Evolutionary conservation across 1,284 basidiomycete species (phyloP).

Genomic region (Gymnopus androsaceus): DNA sequence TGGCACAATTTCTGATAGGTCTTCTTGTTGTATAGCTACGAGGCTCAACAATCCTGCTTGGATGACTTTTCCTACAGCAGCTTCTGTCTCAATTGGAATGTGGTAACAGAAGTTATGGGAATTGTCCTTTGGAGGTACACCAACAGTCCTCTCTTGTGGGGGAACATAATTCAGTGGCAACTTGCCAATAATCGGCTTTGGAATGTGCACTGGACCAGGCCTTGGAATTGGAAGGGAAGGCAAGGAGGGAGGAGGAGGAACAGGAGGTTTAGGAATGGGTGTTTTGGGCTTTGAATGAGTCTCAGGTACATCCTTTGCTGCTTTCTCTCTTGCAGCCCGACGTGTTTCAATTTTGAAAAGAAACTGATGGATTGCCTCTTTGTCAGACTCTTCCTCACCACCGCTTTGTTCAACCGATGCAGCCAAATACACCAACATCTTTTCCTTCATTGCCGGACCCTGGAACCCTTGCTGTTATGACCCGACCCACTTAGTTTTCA

Average conservation of each 20-base stretch:
- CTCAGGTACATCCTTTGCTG: too few relatives aligned
- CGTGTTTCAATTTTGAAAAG: neutral
- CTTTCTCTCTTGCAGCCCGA: neutral
- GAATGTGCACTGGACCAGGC: neutral
- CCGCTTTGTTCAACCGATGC: too few relatives aligned
- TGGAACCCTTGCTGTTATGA: too few relatives aligned
- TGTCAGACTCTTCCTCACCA: too few relatives aligned
- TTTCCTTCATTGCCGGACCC: neutral
- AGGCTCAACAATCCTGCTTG: too few relatives aligned
- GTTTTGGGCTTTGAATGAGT: neutral
- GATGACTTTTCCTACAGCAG: too few relatives aligned
- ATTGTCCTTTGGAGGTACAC: neutral
- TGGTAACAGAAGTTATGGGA: neutral
- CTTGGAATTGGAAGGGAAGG: too few relatives aligned
- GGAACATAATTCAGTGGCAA: neutral
- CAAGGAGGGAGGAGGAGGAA: too few relatives aligned
- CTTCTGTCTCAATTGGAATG: too few relatives aligned
- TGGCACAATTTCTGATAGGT: neutral
- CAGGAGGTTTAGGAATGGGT: neutral
- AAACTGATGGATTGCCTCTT: neutral
- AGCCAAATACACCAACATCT: neutral
- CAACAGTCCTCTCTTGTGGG: neutral
- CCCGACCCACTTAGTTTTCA: too few relatives aligned
- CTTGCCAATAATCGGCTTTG: neutral
- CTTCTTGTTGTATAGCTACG: too few relatives aligned